Conservation (phyloP, 768 basidiomycete species). For the Nidularia pulvinata region DNA sequence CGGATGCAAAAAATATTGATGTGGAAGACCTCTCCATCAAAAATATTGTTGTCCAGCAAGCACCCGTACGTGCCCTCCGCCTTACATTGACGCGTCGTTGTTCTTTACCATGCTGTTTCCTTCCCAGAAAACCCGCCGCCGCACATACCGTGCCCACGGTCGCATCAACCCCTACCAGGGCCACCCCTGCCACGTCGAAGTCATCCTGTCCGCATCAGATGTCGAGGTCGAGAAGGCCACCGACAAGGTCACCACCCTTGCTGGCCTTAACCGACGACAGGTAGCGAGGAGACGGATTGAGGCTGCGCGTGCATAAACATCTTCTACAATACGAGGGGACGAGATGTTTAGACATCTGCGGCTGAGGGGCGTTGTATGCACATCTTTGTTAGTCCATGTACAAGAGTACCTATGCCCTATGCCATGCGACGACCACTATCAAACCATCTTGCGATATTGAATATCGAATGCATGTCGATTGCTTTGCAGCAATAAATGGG, state of each 20-base stretch:
- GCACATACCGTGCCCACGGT: constrained; percentile 98
- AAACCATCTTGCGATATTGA: background rate
- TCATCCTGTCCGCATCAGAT: constrained; percentile 81
- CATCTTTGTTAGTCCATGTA: constrained; percentile 14
- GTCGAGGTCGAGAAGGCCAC: constrained; percentile 92
- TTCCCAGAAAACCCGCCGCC: constrained; percentile 91
- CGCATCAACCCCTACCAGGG: constrained; percentile 99
- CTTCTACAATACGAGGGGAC: background rate
- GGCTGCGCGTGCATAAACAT: constrained; percentile 63
- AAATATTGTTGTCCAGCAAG: constrained; percentile 98
- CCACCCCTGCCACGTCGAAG: constrained; percentile 95
- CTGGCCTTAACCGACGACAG: constrained; percentile 83
- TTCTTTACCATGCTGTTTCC: background rate
- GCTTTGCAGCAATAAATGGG: no score
- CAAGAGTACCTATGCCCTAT: constrained; percentile 15
- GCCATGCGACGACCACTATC: background rate
- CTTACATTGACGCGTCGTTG: constrained; percentile 3
- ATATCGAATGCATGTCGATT: background rate
- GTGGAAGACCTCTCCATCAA: constrained; percentile 92
- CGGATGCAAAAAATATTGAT: constrained; percentile 95
- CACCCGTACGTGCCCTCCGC: constrained; percentile 67
- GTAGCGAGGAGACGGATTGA: constrained; percentile 87
- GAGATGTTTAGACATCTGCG: background rate
- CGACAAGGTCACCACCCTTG: constrained; percentile 64
- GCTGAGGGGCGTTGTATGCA: constrained; percentile 14